Percentiles rank a stretch among this genome's conserved stretches.
These are phyloP conservation scores for Cardamine occulta DNA, from an alignment of 345 rosid species.

Conservation along the genomic window DNA sequence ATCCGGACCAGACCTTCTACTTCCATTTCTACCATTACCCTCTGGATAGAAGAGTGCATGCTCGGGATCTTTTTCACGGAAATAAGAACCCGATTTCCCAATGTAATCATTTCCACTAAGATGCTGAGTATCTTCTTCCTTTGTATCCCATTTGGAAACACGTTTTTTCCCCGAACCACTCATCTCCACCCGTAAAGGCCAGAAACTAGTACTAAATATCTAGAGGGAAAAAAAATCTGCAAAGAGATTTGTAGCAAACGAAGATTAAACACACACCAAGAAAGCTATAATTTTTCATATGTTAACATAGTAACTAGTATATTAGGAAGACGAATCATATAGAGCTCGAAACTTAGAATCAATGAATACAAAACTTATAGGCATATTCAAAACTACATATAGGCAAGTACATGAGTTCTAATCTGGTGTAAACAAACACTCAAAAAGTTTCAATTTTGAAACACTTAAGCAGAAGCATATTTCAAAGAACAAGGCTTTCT, in stretches of 20 bases:
- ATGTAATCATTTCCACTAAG: constrained; percentile 51
- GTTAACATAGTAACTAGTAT: not conserved
- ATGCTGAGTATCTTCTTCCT: constrained; percentile 57
- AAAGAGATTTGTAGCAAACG: not conserved
- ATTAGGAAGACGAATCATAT: not conserved
- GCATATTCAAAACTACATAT: not conserved
- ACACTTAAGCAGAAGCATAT: constrained; percentile 13
- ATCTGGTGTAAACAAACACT: not conserved
- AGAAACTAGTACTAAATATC: not conserved
- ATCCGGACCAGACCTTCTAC: constrained; percentile 54
- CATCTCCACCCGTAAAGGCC: constrained; percentile 47
- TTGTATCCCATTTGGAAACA: constrained; percentile 80
- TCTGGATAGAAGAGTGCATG: constrained; percentile 54
- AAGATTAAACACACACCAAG: not conserved
- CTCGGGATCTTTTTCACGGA: constrained; percentile 56
- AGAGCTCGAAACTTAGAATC: not conserved
- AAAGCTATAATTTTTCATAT: not conserved
- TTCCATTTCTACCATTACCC: constrained; percentile 49
- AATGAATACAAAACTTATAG: not conserved
- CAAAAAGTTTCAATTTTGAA: not conserved
- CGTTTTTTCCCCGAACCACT: constrained; percentile 65
- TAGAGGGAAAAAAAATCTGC: constrained; percentile 1
- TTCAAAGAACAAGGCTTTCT: not conserved
- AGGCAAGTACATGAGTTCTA: not conserved
- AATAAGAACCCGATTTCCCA: constrained; percentile 50